Evolutionary conservation across 1,284 basidiomycete genomes (phyloP).

Genomic region (Trichosporon sp.): DNA sequence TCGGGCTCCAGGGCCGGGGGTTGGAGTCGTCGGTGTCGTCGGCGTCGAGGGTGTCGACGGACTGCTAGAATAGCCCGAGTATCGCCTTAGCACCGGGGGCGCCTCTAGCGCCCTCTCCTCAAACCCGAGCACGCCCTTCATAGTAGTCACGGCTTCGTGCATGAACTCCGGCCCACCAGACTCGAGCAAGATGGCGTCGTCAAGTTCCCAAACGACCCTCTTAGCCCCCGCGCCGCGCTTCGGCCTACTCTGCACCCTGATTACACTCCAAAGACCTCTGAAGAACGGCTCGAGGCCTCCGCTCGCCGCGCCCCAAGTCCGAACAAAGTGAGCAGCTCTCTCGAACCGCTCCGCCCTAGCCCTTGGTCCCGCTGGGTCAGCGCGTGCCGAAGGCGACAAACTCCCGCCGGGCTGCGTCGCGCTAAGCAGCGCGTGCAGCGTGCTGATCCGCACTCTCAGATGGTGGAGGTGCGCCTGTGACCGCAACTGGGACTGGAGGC

Average conservation of each 20-base stretch:
- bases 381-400: constrained; percentile 28
- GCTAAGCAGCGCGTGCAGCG: constrained; percentile 40
- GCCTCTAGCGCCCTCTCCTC: constrained; percentile 37
- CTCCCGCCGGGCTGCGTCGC: constrained; percentile 32
- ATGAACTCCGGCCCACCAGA: constrained; percentile 45
- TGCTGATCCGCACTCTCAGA: constrained; percentile 36
- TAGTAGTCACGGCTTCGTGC: constrained; percentile 37
- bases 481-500: constrained; percentile 36
- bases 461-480: constrained; percentile 42
- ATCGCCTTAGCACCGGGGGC: constrained; percentile 26
- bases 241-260: constrained; percentile 34
- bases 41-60: no score
- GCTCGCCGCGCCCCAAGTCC: constrained; percentile 32
- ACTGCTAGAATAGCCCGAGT: no score
- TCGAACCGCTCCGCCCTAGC: constrained; percentile 33
- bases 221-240: constrained; percentile 29
- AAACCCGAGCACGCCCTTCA: constrained; percentile 45
- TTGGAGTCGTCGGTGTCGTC: no score
- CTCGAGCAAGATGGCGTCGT: constrained; percentile 46
- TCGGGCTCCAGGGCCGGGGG: neutral
- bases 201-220: constrained; percentile 44
- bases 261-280: constrained; percentile 32
- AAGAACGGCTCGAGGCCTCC: constrained; percentile 44
- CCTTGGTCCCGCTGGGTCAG: constrained; percentile 15
- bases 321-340: constrained; percentile 27